A percentile compares a stretch with the other conserved stretches of the same genome.
These are phyloP conservation scores for Coleophoma cylindrospora DNA, from an alignment of 2,329 filamentous ascomycete genomes.

Conservation along the genomic window DNA sequence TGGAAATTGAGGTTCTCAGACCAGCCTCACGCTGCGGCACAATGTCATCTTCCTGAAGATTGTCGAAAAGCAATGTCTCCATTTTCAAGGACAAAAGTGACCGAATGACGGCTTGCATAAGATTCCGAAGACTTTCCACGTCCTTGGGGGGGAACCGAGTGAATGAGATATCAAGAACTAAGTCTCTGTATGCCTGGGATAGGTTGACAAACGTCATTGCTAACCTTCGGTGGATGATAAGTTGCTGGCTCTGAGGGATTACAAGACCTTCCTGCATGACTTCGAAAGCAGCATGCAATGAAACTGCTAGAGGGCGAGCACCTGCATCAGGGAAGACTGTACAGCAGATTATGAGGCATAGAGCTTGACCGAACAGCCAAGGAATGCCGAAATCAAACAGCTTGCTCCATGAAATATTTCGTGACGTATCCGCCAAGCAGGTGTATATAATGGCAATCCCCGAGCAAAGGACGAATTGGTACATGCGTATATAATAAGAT, in stretches of 20 bases:
- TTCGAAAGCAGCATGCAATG: constrained; percentile 40
- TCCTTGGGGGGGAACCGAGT: constrained; percentile 47
- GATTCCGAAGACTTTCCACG: constrained; percentile 44
- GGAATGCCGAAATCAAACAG: constrained; percentile 48
- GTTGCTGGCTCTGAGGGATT: constrained; percentile 30
- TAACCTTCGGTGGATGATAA: constrained; percentile 36
- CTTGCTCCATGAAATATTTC: constrained; percentile 42
- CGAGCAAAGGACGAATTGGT: constrained; percentile 48
- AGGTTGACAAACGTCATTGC: constrained; percentile 49
- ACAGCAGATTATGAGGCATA: constrained; percentile 44
- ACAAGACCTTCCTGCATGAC: constrained; percentile 38
- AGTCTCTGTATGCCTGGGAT: constrained; percentile 50
- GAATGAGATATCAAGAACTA: constrained; percentile 50
- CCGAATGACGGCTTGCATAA: constrained; percentile 49
- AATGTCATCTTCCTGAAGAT: constrained; percentile 11
- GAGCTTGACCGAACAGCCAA: constrained; percentile 49
- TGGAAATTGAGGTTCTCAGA: background rate
- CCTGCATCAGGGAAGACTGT: constrained; percentile 50
- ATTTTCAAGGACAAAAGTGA: constrained; percentile 46
- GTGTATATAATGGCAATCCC: constrained; percentile 51
- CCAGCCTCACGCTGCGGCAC: background rate
- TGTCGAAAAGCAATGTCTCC: constrained; percentile 40
- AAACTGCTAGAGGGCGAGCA: constrained; percentile 42
- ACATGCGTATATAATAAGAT: constrained; percentile 50
- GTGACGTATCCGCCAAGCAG: constrained; percentile 43